phyloP scores from a whole-genome alignment of 805 yeast species.

The Candida oleophila region DNA sequence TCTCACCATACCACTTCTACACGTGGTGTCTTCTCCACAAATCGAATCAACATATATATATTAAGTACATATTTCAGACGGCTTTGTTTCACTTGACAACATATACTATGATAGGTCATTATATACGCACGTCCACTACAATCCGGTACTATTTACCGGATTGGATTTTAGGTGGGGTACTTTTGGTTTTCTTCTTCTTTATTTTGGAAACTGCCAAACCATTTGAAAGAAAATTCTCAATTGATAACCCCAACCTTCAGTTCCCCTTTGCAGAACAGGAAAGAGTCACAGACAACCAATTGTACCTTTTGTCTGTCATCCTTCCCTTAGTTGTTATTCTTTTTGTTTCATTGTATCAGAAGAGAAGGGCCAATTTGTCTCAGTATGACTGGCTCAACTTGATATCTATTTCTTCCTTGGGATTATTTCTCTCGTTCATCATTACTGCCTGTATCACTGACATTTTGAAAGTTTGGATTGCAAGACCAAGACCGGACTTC shows the following conservation, averaged over 20 bases:
- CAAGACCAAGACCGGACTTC: constrained; percentile 45
- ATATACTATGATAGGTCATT: constrained; percentile 4
- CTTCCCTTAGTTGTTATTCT: constrained; percentile 24
- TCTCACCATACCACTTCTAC: background rate
- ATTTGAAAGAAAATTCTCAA: constrained; percentile 25
- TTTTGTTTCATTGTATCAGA: constrained; percentile 9
- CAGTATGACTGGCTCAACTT: constrained; percentile 20
- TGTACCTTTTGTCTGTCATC: constrained; percentile 26
- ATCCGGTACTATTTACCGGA: constrained; percentile 19
- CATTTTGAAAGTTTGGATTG: constrained; percentile 37
- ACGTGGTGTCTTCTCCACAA: background rate
- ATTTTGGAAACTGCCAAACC: constrained; percentile 25
- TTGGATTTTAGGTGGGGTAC: constrained; percentile 21
- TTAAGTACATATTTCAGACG: background rate
- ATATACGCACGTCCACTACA: constrained; percentile 2
- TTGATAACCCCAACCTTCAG: constrained; percentile 26
- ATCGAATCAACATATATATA: background rate
- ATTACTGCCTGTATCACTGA: constrained; percentile 35
- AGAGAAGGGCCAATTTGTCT: background rate
- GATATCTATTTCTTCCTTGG: constrained; percentile 29
- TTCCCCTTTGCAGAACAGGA: constrained; percentile 30
- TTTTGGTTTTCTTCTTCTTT: constrained; percentile 17
- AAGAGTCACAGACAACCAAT: constrained; percentile 29
- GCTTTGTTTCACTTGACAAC: background rate
- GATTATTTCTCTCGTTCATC: constrained; percentile 26